Evolutionary conservation across 2,329 filamentous ascomycete species (phyloP).

Genomic region (Aspergillus pseudonomiae): DNA sequence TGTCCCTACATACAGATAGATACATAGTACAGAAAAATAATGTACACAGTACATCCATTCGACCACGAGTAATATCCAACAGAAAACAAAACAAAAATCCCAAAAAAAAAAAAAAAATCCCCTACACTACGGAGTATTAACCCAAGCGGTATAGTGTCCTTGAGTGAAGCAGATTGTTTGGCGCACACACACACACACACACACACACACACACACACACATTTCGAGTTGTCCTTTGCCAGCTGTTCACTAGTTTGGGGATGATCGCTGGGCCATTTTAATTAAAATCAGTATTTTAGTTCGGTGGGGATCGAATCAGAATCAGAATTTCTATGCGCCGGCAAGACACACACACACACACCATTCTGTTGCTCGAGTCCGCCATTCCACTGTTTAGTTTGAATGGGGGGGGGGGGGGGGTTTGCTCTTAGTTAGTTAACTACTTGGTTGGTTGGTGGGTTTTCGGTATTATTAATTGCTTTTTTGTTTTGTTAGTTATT

Average conservation of each 20-base stretch:
- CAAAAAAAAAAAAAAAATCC: not conserved
- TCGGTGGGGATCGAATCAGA: conserved; percentile 12
- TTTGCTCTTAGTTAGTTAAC: too few species aligned
- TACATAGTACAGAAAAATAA: not conserved
- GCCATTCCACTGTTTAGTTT: conserved; percentile 5
- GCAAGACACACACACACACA: not conserved
- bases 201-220: not conserved
- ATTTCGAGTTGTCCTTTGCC: conserved; percentile 14
- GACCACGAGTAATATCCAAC: not conserved
- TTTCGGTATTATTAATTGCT: not conserved
- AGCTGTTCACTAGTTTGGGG: conserved; percentile 16
- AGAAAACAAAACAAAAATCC: too few species aligned
- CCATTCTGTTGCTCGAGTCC: conserved; percentile 3
- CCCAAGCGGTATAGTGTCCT: not conserved
- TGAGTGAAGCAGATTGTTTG: not conserved
- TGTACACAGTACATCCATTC: not conserved
- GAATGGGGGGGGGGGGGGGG: too few species aligned
- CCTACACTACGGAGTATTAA: not conserved
- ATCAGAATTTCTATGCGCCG: not conserved
- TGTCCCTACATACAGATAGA: not conserved
- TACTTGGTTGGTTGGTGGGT: not conserved
- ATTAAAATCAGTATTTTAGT: conserved; percentile 11
- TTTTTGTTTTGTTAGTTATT: not conserved
- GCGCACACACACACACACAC: too few species aligned
- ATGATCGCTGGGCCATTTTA: conserved; percentile 13